Evolutionary conservation across 306 rosid species (phyloP).

Genomic region (Adenanthera pavonina): DNA sequence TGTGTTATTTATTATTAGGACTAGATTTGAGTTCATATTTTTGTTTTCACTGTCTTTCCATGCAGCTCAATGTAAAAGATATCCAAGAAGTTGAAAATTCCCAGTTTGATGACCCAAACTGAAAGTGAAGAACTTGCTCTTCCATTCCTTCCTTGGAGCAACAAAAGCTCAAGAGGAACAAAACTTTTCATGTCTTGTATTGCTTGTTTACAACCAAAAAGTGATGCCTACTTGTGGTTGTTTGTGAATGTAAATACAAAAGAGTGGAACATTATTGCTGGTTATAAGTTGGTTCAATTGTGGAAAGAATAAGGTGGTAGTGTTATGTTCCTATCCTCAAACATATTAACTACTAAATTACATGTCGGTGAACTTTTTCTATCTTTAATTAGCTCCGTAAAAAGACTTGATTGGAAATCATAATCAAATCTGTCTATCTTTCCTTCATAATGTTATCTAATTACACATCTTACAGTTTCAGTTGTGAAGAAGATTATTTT

Average conservation of each 20-base stretch:
- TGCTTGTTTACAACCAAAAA: not conserved
- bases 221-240: not conserved
- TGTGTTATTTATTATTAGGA: not conserved
- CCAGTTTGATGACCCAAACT: not conserved
- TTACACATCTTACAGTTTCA: not conserved
- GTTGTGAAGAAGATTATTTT: slow-evolving; percentile 21
- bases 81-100: not conserved
- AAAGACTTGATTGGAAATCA: not conserved
- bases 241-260: not conserved
- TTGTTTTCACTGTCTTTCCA: not conserved
- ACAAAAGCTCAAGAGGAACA: not conserved
- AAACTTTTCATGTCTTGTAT: not conserved
- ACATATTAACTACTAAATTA: not conserved
- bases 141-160: not conserved
- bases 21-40: not conserved
- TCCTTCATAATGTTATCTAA: slow-evolving; percentile 1
- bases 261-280: not conserved
- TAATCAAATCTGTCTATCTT: slow-evolving; percentile 1
- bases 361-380: not conserved
- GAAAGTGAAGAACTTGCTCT: slow-evolving; percentile 4
- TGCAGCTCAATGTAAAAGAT: not conserved
- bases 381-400: not conserved
- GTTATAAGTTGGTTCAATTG: not conserved
- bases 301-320: not conserved
- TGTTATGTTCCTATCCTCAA: not conserved